These are phyloP conservation scores for Nemania sp. DNA, from an alignment of 2,329 filamentous ascomycete genomes.

Conservation along the genomic window DNA sequence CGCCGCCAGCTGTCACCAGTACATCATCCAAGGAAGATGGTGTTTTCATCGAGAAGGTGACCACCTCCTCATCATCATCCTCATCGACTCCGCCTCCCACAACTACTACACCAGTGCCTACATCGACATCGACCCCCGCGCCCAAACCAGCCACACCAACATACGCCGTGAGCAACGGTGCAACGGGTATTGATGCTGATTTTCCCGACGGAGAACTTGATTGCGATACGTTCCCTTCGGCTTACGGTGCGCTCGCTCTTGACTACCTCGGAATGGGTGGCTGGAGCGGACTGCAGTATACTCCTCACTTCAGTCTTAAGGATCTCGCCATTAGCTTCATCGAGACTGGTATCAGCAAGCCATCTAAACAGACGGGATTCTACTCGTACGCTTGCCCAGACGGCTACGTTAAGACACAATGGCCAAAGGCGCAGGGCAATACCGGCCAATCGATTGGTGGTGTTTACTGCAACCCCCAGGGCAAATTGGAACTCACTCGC, in stretches of 20 bases:
- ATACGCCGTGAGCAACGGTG: conserved; percentile 37
- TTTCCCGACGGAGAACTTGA: conserved; percentile 77
- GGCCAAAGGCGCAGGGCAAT: conserved; percentile 76
- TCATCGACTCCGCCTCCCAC: conserved; percentile 36
- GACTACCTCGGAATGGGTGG: conserved; percentile 71
- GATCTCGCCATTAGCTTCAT: conserved; percentile 66
- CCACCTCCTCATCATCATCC: conserved; percentile 40
- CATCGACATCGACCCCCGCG: conserved; percentile 29
- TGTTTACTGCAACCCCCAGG: conserved; percentile 73
- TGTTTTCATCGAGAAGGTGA: conserved; percentile 40
- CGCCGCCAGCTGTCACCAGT: conserved; percentile 40
- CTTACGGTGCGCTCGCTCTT: conserved; percentile 77
- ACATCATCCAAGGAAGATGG: conserved; percentile 41
- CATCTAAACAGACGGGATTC: conserved; percentile 66
- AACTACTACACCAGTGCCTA: conserved; percentile 35
- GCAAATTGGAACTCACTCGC: conserved; percentile 80
- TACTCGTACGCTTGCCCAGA: conserved; percentile 94
- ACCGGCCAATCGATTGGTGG: conserved; percentile 88
- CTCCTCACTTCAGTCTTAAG: conserved; percentile 53
- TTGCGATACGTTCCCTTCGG: conserved; percentile 75
- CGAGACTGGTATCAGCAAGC: conserved; percentile 60
- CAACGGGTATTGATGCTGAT: conserved; percentile 62
- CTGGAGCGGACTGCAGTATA: conserved; percentile 78
- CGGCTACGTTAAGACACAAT: conserved; percentile 92
- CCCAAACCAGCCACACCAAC: conserved; percentile 37